Evolutionary conservation across 352 stramenopile genomes (phyloP), one percentile per base, ranked within the genome.

Genomic region (Globisporangium nagaii): DNA sequence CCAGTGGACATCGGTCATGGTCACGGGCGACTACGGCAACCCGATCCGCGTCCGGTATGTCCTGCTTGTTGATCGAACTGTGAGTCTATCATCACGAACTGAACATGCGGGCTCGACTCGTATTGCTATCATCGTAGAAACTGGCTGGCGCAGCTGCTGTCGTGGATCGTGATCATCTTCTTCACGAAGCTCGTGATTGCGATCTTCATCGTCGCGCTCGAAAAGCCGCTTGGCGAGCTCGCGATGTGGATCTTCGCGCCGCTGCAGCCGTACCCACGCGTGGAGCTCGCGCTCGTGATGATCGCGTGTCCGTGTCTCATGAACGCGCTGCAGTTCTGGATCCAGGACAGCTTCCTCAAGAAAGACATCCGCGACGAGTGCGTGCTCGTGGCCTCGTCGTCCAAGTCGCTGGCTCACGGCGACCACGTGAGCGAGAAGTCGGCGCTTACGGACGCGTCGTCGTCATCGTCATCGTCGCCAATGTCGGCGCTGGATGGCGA

Each of bases 271-370:
- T 73, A 90, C 46, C 86, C 86, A 5, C 68, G 73, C n/a, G 58
- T 87, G 15, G 86, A 96, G 53, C 61, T 96, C 45, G 70, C 65
- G 24, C 54, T 96, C 46, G 86, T 96, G 39, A 96, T 96, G 86
- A 90, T 96, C 49, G 80, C 75, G 6, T 96, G 86, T 62, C 86
- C 86, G 39, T 90, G 79, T 53, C 51, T 94, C 19, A 94, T 96
- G 84, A 96, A 96, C 62, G 84, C 78, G 15, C 48, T 94, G 42
- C 86, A 96, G 55, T 96, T 94, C 56, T 96, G 84, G 84, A 68
- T 96, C 31, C 86, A 96, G 63, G 86, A 96, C 71, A 93, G 73
- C 66, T 96, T 93, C 63, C 75, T 96, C 47, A 96, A 94, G 58
- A 92, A 94, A 56, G 80, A 91, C 41, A 65, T 86, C 9, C 70